phyloP scores from a whole-genome alignment of 2,329 filamentous ascomycete species.

The Aspergillus neoniger region DNA sequence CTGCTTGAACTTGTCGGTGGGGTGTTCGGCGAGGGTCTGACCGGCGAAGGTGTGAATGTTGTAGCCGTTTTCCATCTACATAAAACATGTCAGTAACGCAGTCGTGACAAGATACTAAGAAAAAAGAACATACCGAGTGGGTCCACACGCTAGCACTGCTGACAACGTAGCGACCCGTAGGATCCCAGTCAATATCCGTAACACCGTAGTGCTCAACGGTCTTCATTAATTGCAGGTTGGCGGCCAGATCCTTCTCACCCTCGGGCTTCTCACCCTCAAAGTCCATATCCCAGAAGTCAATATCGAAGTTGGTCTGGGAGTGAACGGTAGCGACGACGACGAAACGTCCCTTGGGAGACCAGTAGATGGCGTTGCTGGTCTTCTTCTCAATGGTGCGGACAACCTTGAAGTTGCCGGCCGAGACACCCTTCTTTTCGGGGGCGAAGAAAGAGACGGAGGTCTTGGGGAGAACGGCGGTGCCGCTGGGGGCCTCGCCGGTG shows the following conservation, averaged over 20 bases:
- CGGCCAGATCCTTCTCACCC: slow-evolving; percentile 87
- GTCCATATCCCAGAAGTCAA: slow-evolving; percentile 97
- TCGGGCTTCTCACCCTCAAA: slow-evolving; percentile 97
- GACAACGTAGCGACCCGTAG: slow-evolving; percentile 89
- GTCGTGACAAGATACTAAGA: slow-evolving; percentile 8
- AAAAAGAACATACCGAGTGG: slow-evolving; percentile 70
- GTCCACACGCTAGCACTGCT: slow-evolving; percentile 95
- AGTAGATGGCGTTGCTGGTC: slow-evolving; percentile 99
- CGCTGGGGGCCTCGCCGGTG: slow-evolving; percentile 76
- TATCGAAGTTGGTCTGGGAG: slow-evolving; percentile 89
- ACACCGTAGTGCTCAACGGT: slow-evolving; percentile 94
- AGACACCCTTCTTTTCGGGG: slow-evolving; percentile 87
- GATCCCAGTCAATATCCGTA: slow-evolving; percentile 97
- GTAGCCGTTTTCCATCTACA: slow-evolving; percentile 97
- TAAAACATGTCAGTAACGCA: slow-evolving; percentile 2
- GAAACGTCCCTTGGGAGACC: slow-evolving; percentile 93
- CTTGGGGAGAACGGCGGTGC: slow-evolving; percentile 84
- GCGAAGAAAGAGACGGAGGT: slow-evolving; percentile 95
- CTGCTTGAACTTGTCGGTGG: slow-evolving; percentile 97
- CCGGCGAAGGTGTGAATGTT: slow-evolving; percentile 97
- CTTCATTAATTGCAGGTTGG: slow-evolving; percentile 94
- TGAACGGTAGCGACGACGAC: slow-evolving; percentile 91
- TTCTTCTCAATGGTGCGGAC: slow-evolving; percentile 96
- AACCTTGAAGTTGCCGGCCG: slow-evolving; percentile 92
- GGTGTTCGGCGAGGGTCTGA: slow-evolving; percentile 83